phyloP scores from a whole-genome alignment of 768 basidiomycete species.

The Russula olivacea region DNA sequence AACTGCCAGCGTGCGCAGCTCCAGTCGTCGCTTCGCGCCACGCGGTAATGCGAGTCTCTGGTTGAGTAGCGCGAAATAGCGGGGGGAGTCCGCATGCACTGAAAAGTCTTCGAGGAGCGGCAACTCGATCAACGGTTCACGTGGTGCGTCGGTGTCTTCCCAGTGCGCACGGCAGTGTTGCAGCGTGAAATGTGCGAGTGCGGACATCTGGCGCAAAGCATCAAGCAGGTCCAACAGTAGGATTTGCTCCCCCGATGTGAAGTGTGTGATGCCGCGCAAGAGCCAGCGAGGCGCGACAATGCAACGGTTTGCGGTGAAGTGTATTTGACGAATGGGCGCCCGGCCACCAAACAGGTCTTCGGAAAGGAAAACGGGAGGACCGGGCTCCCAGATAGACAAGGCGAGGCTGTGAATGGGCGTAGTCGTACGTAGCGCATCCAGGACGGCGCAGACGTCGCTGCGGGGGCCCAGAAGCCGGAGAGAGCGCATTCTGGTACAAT shows the following conservation, averaged over 20 bases:
- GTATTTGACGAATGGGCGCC: conserved; percentile 10
- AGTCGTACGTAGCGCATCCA: not conserved
- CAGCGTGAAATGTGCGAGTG: conserved; percentile 8
- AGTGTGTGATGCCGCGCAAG: conserved; percentile 16
- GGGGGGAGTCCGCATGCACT: conserved; percentile 11
- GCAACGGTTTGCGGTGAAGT: conserved; percentile 9
- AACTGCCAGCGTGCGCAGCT: conserved; percentile 2
- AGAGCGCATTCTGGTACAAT: conserved; percentile 15
- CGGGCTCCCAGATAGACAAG: conserved; percentile 7
- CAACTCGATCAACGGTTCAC: not conserved
- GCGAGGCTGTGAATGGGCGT: conserved; percentile 10
- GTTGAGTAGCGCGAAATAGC: conserved; percentile 5
- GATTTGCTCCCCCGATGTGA: conserved; percentile 19
- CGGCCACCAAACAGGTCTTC: conserved; percentile 14
- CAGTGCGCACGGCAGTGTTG: conserved; percentile 12
- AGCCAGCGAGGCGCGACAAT: conserved; percentile 10
- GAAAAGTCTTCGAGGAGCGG: conserved; percentile 8
- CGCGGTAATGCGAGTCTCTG: conserved; percentile 9
- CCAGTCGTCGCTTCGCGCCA: not conserved
- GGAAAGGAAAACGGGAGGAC: conserved; percentile 11
- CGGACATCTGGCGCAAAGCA: conserved; percentile 15
- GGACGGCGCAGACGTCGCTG: conserved; percentile 4
- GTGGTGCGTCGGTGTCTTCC: not conserved
- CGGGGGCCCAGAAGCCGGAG: conserved; percentile 10
- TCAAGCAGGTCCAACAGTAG: not conserved